A percentile compares a stretch with the other conserved stretches of the same genome.
Evolutionary conservation across 2,329 filamentous ascomycete species (phyloP).

Genomic region (Pseudocercospora cruenta): DNA sequence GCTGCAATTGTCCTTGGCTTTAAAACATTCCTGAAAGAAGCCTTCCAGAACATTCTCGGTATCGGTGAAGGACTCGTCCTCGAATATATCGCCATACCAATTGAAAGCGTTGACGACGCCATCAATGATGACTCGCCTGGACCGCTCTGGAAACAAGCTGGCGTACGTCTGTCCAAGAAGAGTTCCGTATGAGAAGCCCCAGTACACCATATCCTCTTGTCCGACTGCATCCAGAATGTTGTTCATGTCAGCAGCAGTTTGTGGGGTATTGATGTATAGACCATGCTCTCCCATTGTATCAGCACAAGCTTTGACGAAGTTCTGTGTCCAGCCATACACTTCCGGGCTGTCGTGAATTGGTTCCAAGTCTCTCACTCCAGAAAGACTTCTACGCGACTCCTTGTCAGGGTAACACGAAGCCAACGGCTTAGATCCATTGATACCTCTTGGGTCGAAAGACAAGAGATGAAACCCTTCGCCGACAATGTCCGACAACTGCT

Average conservation of each 20-base stretch:
- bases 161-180: slow-evolving; percentile 53
- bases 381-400: slow-evolving; percentile 16
- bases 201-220: slow-evolving; percentile 42
- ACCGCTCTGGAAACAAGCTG: slow-evolving; percentile 48
- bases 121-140: slow-evolving; percentile 49
- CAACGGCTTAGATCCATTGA: slow-evolving; percentile 26
- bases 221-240: slow-evolving; percentile 29
- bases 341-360: slow-evolving; percentile 28
- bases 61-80: slow-evolving; percentile 56
- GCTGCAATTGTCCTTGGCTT: slow-evolving; percentile 45
- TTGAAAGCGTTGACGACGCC: slow-evolving; percentile 50
- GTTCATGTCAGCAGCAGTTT: slow-evolving; percentile 32
- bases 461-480: slow-evolving; percentile 29
- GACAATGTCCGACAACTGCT: slow-evolving; percentile 29
- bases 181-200: slow-evolving; percentile 52
- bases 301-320: slow-evolving; percentile 25
- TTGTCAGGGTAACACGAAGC: slow-evolving; percentile 27
- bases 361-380: slow-evolving; percentile 19
- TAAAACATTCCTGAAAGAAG: slow-evolving; percentile 60
- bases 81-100: slow-evolving; percentile 50
- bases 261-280: slow-evolving; percentile 29
- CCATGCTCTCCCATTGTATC: slow-evolving; percentile 29
- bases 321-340: slow-evolving; percentile 27
- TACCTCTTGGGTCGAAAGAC: slow-evolving; percentile 29
- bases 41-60: slow-evolving; percentile 59